A percentile compares a stretch with the other conserved stretches of the same genome.
phyloP scores from a whole-genome alignment of 1,284 basidiomycete species.

The Leccinum fallax region DNA sequence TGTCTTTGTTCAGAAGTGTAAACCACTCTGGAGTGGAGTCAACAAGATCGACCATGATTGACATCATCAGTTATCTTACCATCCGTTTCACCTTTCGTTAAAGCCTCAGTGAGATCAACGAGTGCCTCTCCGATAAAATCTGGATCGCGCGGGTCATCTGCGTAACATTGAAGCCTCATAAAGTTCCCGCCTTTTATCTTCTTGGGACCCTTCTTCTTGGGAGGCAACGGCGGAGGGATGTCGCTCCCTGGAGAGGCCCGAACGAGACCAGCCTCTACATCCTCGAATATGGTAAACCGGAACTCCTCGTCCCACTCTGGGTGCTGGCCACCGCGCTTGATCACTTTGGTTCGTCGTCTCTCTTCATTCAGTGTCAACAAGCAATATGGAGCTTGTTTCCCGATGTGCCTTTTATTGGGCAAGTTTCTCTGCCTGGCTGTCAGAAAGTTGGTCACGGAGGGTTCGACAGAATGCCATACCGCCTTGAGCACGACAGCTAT shows the following conservation, averaged over 20 bases:
- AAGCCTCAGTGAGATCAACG: slow-evolving; percentile 87
- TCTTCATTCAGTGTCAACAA: slow-evolving; percentile 77
- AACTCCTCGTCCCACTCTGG: slow-evolving; percentile 99
- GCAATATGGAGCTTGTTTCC: slow-evolving; percentile 98
- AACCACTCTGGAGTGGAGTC: slow-evolving; percentile 81
- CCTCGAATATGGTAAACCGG: slow-evolving; percentile 89
- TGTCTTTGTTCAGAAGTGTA: slow-evolving; percentile 83
- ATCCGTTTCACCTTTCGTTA: slow-evolving; percentile 96
- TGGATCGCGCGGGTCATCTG: slow-evolving; percentile 94
- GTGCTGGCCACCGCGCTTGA: slow-evolving; percentile 96
- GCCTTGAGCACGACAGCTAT: slow-evolving; percentile 95
- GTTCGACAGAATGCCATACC: slow-evolving; percentile 55
- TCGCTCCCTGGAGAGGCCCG: slow-evolving; percentile 51
- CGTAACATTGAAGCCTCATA: slow-evolving; percentile 88
- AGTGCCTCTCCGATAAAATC: slow-evolving; percentile 92
- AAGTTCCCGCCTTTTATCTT: slow-evolving; percentile 73
- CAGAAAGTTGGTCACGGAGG: slow-evolving; percentile 19
- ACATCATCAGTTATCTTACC: slow-evolving; percentile 53
- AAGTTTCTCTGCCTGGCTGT: slow-evolving; percentile 72
- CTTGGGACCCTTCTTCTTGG: slow-evolving; percentile 53
- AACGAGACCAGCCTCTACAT: slow-evolving; percentile 66
- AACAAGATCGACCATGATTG: slow-evolving; percentile 4
- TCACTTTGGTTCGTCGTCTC: slow-evolving; percentile 84
- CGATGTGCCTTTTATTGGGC: slow-evolving; percentile 92
- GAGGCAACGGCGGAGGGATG: slow-evolving; percentile 64